Base-by-base conservation (phyloP, 2,329 filamentous ascomycete species). In the Phialophora verrucosa region DNA sequence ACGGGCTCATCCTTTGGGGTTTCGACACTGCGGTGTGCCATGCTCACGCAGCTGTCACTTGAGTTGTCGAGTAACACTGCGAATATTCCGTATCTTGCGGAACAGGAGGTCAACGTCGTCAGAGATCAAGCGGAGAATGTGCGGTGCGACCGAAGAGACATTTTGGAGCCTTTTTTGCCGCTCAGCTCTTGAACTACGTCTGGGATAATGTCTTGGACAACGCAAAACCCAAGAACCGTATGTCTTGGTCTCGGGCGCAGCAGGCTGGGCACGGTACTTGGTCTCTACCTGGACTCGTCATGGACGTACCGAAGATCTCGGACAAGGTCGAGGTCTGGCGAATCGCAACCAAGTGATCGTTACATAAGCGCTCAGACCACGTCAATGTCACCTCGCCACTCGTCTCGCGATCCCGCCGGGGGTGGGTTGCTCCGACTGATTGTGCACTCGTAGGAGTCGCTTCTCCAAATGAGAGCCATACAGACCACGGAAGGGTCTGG, bases 241-340 rank as follows among this genome's bases (percentile, higher is more conserved):
- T 35, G 12, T 56, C 53, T 56, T 56, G 53, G 53, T 35, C 8
- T 14, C 14, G 31, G 53, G 53, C 53, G 53, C 53, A 56, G 53
- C 53, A 56, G 29, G 27, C 49, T 51, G n/a, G 49, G 49, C 49
- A 27, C 11, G 20, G 25, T 27, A 29, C 49, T 23, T 50, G 3
- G 11, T 51, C 12, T 29, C 12, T 32, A n/a, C 29, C n/a, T 23
- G 29, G 53, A 35, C n/a, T 49, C 42, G 32, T 29, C 57, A 32
- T 20, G 35, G 25, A 49, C 12, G 57, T 47, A 14, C 25, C 25
- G 35, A 31, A 27, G 20, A 17, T 49, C 35, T 31, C 38, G 38
- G 14, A n/a, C 5, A 35, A 51, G 23, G 31, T 56, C 53, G 27
- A 56, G 12, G 27, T 10, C 50, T n/a, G 29, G 31, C 53, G 23